These are phyloP conservation scores for Verticillium longisporum DNA, from an alignment of 2,329 filamentous ascomycete genomes.

Conservation along the genomic window DNA sequence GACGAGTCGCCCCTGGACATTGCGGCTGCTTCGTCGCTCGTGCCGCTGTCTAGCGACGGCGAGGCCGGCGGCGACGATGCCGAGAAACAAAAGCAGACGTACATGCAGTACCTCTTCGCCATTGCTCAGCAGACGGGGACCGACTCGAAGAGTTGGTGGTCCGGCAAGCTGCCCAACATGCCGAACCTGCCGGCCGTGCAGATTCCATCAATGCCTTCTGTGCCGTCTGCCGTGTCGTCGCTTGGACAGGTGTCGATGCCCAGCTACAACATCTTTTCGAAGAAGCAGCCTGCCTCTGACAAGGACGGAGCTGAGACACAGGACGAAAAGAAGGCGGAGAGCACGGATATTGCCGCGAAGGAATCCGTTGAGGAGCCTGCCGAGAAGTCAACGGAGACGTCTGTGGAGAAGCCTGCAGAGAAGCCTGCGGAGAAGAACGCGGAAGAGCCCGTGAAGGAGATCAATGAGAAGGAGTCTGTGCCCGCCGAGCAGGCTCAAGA, in stretches of 20 bases:
- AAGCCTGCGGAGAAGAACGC: too few relatives aligned
- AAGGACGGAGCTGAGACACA: neutral
- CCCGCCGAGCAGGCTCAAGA: neutral
- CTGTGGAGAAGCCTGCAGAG: neutral
- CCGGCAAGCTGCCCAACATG: slow-evolving; percentile 32
- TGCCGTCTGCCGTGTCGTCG: slow-evolving; percentile 19
- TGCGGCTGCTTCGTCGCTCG: slow-evolving; percentile 42
- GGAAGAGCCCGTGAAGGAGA: neutral
- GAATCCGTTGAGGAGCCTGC: neutral
- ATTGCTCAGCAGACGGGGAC: slow-evolving; percentile 42
- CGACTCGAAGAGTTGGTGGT: slow-evolving; percentile 37
- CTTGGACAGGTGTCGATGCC: slow-evolving; percentile 23
- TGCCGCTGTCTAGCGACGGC: slow-evolving; percentile 37
- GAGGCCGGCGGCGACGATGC: slow-evolving; percentile 24
- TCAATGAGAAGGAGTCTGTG: neutral
- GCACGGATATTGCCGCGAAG: neutral
- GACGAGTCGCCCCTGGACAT: slow-evolving; percentile 45
- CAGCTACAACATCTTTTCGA: slow-evolving; percentile 22
- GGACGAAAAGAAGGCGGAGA: neutral
- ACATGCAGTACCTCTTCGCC: slow-evolving; percentile 41
- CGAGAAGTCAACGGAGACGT: neutral
- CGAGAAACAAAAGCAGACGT: slow-evolving; percentile 28
- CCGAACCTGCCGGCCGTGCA: slow-evolving; percentile 26
- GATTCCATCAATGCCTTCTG: slow-evolving; percentile 22
- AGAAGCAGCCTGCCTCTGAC: slow-evolving; percentile 8